phyloP scores from a whole-genome alignment of 345 rosid species.

The Bretschneidera sinensis region DNA sequence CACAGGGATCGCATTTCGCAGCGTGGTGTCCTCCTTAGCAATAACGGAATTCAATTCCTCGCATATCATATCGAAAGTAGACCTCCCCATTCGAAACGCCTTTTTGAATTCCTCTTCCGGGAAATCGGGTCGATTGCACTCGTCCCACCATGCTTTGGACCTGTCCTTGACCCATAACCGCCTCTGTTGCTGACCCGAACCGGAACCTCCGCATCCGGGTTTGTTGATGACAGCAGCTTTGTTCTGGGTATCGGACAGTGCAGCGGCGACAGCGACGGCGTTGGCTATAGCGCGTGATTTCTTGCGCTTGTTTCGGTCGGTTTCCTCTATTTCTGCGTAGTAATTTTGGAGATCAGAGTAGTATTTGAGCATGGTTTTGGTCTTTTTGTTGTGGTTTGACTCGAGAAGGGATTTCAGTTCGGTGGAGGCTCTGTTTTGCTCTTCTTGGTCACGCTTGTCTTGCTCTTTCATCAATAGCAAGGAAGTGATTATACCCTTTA shows the following conservation, averaged over 20 bases:
- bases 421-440: conserved; percentile 26
- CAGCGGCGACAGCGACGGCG: conserved; percentile 19
- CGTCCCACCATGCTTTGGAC: conserved; percentile 92
- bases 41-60: conserved; percentile 73
- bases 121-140: conserved; percentile 63
- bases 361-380: conserved; percentile 31
- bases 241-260: conserved; percentile 15
- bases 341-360: conserved; percentile 30
- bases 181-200: conserved; percentile 34
- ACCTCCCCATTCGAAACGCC: conserved; percentile 78
- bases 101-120: conserved; percentile 77
- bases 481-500: conserved; percentile 49
- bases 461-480: conserved; percentile 51
- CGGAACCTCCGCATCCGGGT: conserved; percentile 20
- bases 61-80: conserved; percentile 75
- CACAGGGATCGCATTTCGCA: conserved; percentile 87
- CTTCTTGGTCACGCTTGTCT: conserved; percentile 44
- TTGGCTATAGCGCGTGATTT: conserved; percentile 46
- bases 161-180: conserved; percentile 92
- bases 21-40: conserved; percentile 83
- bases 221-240: conserved; percentile 24
- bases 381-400: conserved; percentile 31
- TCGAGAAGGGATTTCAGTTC: conserved; percentile 44
- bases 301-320: conserved; percentile 36
- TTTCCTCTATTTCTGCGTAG: conserved; percentile 42